A percentile compares a stretch with the other conserved stretches of the same genome.
Evolutionary conservation across 306 rosid genomes (phyloP).

Genomic region (Macrotyloma uniflorum): DNA sequence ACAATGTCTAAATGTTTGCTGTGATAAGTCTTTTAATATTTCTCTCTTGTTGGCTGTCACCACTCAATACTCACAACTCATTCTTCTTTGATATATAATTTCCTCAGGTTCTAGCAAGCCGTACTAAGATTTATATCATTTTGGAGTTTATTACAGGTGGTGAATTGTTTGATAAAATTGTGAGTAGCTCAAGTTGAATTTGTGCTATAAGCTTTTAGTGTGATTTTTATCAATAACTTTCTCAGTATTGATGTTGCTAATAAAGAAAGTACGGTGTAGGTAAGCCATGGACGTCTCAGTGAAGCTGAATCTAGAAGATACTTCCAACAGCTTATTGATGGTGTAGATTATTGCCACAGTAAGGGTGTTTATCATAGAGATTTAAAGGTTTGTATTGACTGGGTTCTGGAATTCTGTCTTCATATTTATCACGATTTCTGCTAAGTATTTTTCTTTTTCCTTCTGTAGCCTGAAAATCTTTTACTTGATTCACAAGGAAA

Average conservation of each 20-base stretch:
- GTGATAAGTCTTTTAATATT: background rate
- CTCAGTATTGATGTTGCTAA: conserved; percentile 12
- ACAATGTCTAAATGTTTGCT: background rate
- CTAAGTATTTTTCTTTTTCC: conserved; percentile 15
- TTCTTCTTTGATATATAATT: conserved; percentile 12
- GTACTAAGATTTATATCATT: conserved; percentile 86
- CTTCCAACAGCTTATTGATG: conserved; percentile 89
- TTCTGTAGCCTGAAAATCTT: conserved; percentile 87
- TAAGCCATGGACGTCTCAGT: conserved; percentile 78
- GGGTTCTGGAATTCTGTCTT: conserved; percentile 13
- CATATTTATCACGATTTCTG: conserved; percentile 17
- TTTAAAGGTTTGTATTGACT: conserved; percentile 63
- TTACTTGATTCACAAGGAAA: conserved; percentile 82
- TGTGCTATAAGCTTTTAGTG: background rate
- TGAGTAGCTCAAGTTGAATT: conserved; percentile 51
- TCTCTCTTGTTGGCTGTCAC: background rate
- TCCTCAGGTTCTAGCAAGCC: conserved; percentile 82
- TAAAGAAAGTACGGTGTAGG: conserved; percentile 47
- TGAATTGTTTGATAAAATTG: conserved; percentile 92
- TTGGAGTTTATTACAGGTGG: conserved; percentile 94
- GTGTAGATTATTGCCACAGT: conserved; percentile 87
- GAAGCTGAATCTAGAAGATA: conserved; percentile 77
- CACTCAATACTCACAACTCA: background rate
- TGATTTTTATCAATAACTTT: conserved; percentile 7
- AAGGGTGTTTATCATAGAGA: conserved; percentile 92